A percentile compares a stretch with the other conserved stretches of the same genome.
Conservation (phyloP, 495 filamentous ascomycete genomes). For the Ascobolus immersus region DNA sequence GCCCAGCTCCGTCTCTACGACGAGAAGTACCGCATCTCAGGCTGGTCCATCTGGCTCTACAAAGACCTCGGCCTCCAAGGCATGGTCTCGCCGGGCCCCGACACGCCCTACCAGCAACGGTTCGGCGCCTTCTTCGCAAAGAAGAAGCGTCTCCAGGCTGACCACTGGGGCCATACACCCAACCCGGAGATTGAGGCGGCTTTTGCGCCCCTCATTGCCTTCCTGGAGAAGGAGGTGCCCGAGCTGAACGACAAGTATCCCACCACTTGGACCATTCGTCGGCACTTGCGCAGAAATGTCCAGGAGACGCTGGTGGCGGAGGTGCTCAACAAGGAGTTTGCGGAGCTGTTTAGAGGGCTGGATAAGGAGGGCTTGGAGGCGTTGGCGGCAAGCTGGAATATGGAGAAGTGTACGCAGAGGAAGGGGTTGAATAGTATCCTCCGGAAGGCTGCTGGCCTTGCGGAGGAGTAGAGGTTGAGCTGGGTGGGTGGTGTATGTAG, state of each 20-base stretch:
- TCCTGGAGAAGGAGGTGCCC: conserved; percentile 7
- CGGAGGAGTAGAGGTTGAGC: too few species aligned
- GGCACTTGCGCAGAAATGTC: conserved; percentile 27
- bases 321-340: conserved; percentile 30
- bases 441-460: conserved; percentile 7
- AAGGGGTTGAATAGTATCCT: conserved; percentile 30
- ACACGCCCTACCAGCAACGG: conserved; percentile 25
- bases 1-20: conserved; percentile 33
- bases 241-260: conserved; percentile 22
- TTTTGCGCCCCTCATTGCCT: conserved; percentile 15
- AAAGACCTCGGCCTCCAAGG: conserved; percentile 40
- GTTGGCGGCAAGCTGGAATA: conserved; percentile 28
- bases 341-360: conserved; percentile 28
- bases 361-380: conserved; percentile 26
- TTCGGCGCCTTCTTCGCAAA: conserved; percentile 28
- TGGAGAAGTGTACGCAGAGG: conserved; percentile 28
- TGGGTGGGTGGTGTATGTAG: too few species aligned
- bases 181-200: conserved; percentile 8
- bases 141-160: conserved; percentile 26
- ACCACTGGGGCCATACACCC: conserved; percentile 29
- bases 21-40: conserved; percentile 24
- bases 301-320: conserved; percentile 26
- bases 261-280: conserved; percentile 26
- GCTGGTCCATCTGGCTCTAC: conserved; percentile 41
- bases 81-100: conserved; percentile 28